Conservation (phyloP, 768 basidiomycete species). For the Fomitopsis serialis region DNA sequence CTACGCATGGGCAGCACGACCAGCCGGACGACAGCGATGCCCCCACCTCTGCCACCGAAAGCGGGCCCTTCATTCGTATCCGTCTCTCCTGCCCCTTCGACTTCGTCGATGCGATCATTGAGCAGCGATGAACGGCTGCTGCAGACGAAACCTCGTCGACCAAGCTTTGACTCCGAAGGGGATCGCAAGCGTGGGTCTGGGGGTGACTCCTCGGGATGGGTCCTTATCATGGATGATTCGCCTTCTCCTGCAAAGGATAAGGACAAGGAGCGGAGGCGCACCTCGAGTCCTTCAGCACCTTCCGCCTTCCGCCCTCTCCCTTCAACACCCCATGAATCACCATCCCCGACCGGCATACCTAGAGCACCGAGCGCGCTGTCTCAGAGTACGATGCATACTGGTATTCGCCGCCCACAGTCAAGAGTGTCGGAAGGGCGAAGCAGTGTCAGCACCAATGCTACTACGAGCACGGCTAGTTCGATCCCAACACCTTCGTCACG, state of each 20-base stretch:
- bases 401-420: conserved; percentile 62
- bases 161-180: conserved; percentile 17
- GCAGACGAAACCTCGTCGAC: conserved; percentile 17
- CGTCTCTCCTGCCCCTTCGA: conserved; percentile 15
- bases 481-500: conserved; percentile 65
- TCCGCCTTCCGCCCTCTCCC: conserved; percentile 44
- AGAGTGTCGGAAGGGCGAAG: conserved; percentile 52
- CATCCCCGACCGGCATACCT: conserved; percentile 33
- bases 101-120: conserved; percentile 13
- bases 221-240: conserved; percentile 85
- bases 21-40: conserved; percentile 37
- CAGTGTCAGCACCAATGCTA: conserved; percentile 46
- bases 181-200: conserved; percentile 42
- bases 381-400: conserved; percentile 41
- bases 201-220: conserved; percentile 75
- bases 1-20: conserved; percentile 77
- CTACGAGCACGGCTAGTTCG: conserved; percentile 53
- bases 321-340: conserved; percentile 38
- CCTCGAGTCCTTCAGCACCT: conserved; percentile 59
- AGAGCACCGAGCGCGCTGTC: conserved; percentile 31
- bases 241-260: conserved; percentile 60
- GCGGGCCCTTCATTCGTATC: conserved; percentile 10
- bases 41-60: conserved; percentile 13
- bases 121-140: conserved; percentile 24
- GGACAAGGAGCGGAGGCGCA: conserved; percentile 51